A percentile compares a stretch with the other conserved stretches of the same genome.
phyloP scores from a whole-genome alignment of 495 filamentous ascomycete species.

The Wilcoxina mikolae region DNA sequence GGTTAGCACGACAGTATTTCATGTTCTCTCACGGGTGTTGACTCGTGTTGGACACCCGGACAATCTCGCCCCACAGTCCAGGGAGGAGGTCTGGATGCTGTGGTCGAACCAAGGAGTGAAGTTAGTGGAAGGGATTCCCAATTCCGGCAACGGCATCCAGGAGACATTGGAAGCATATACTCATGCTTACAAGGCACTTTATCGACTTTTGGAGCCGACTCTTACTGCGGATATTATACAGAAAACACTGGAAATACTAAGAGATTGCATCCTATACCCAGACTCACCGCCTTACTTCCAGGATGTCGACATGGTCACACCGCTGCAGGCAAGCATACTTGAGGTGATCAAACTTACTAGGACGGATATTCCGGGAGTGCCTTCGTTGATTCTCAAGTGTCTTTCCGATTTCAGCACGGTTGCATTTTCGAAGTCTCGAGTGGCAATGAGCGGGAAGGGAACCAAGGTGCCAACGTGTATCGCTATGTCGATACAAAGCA shows the following conservation, averaged over 20 bases:
- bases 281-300: conserved; percentile 61
- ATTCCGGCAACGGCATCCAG: conserved; percentile 24
- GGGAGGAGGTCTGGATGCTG: conserved; percentile 53
- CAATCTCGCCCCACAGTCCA: conserved; percentile 41
- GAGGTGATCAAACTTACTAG: conserved; percentile 58
- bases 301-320: conserved; percentile 72
- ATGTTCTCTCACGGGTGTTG: conserved; percentile 51
- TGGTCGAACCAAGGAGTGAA: conserved; percentile 39
- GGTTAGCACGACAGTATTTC: conserved; percentile 58
- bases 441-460: conserved; percentile 11
- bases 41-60: conserved; percentile 36
- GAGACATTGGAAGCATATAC: conserved; percentile 54
- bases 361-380: conserved; percentile 49
- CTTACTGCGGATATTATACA: conserved; percentile 46
- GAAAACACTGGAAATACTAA: conserved; percentile 39
- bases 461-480: conserved; percentile 54
- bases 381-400: conserved; percentile 50
- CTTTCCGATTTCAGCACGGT: conserved; percentile 56
- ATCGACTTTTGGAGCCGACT: conserved; percentile 55
- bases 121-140: conserved; percentile 18
- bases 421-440: conserved; percentile 38
- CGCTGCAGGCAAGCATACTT: conserved; percentile 59
- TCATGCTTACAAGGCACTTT: conserved; percentile 58
- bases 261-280: conserved; percentile 50
- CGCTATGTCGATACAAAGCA: conserved; percentile 65